These are phyloP conservation scores for Macadamia tetraphylla DNA, from an alignment of 164 flowering plant genomes.

Conservation along the genomic window DNA sequence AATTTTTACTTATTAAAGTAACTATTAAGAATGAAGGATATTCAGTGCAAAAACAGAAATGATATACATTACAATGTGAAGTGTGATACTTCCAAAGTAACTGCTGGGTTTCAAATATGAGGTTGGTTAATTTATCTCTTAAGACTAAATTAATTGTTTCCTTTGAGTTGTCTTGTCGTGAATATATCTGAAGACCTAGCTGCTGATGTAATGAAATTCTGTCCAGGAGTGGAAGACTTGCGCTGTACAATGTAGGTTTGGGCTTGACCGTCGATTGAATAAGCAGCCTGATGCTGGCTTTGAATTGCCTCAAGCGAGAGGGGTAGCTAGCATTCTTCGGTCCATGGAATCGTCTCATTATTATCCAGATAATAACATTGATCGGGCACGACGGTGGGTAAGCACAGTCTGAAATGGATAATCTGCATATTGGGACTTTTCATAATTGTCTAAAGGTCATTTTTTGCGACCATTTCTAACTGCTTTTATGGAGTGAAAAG, in stretches of 20 bases:
- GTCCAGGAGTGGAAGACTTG: slow-evolving; percentile 67
- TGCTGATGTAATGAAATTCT: slow-evolving; percentile 1
- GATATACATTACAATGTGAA: too few relatives aligned
- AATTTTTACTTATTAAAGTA: too few relatives aligned
- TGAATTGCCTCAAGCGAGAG: slow-evolving; percentile 36
- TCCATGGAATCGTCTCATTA: slow-evolving; percentile 95
- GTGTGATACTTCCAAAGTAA: too few relatives aligned
- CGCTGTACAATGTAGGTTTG: slow-evolving; percentile 79
- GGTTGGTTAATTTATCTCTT: too few relatives aligned
- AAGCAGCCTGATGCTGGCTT: slow-evolving; percentile 75
- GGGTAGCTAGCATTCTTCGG: slow-evolving; percentile 47
- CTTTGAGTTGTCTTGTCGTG: background rate
- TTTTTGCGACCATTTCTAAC: background rate
- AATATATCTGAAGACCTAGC: slow-evolving; percentile 1
- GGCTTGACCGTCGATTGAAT: slow-evolving; percentile 11
- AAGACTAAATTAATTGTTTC: background rate
- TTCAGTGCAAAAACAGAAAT: too few relatives aligned
- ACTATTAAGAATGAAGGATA: too few relatives aligned
- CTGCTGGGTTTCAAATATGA: too few relatives aligned
- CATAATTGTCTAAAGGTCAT: background rate
- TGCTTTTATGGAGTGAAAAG: background rate
- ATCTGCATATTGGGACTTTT: background rate
- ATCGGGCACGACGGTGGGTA: slow-evolving; percentile 97
- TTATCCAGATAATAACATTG: slow-evolving; percentile 68
- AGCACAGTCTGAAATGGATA: slow-evolving; percentile 43